These are phyloP conservation scores for Mycena galopus DNA, from an alignment of 768 basidiomycete species.

Conservation along the genomic window DNA sequence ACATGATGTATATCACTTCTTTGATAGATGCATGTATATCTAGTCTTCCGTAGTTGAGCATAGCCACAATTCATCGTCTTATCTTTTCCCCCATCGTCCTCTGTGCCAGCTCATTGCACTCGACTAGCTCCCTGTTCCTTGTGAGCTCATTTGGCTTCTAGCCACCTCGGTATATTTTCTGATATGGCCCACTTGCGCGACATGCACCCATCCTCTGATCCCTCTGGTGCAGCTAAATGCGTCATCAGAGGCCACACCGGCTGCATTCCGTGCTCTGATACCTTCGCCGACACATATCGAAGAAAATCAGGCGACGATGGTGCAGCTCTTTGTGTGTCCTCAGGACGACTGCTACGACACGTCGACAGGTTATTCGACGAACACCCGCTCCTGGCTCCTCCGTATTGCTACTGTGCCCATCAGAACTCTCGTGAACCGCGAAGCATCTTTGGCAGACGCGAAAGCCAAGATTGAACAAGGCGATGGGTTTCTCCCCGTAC, in stretches of 20 bases:
- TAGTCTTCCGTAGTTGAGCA: too few relatives aligned
- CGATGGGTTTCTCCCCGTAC: constrained; percentile 24
- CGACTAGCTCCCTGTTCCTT: too few relatives aligned
- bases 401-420: constrained; percentile 30
- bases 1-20: too few relatives aligned
- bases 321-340: constrained; percentile 35
- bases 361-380: constrained; percentile 19
- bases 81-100: too few relatives aligned
- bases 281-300: background rate
- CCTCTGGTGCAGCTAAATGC: constrained; percentile 31
- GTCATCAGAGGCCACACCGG: constrained; percentile 23
- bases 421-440: too few relatives aligned
- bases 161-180: too few relatives aligned
- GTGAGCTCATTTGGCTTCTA: too few relatives aligned
- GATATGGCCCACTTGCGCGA: constrained; percentile 31
- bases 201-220: constrained; percentile 27
- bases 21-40: too few relatives aligned
- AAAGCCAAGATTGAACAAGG: constrained; percentile 11
- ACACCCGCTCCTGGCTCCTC: constrained; percentile 30
- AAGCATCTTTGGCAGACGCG: background rate
- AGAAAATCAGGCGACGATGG: constrained; percentile 16
- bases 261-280: constrained; percentile 2
- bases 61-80: too few relatives aligned
- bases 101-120: too few relatives aligned
- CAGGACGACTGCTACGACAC: constrained; percentile 15